Evolutionary conservation across 192 early-diverging fungal species (phyloP).

Genomic region (Pecoramyces ruminantium): DNA sequence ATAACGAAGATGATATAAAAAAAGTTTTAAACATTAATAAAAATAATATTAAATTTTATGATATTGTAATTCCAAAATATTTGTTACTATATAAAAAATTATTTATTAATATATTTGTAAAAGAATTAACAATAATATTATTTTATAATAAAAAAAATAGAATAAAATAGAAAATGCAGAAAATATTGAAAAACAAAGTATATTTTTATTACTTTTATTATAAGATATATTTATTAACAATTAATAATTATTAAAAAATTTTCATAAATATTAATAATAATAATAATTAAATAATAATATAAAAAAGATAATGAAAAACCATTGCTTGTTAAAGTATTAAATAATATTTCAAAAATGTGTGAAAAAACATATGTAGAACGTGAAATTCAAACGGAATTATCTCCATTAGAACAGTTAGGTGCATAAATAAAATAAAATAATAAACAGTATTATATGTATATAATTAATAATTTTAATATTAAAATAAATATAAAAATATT

Average conservation of each 20-base stretch:
- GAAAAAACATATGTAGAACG: background rate
- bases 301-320: background rate
- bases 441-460: no score
- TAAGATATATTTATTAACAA: no score
- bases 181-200: background rate
- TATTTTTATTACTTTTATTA: background rate
- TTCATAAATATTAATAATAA: background rate
- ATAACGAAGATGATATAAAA: background rate
- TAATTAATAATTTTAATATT: no score
- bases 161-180: background rate
- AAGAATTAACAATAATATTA: no score
- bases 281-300: background rate
- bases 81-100: no score
- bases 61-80: background rate
- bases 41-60: background rate
- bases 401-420: background rate
- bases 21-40: background rate
- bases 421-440: no score
- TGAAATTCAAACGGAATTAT: background rate
- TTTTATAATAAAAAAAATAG: background rate
- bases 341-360: background rate
- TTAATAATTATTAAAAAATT: no score
- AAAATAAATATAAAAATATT: background rate
- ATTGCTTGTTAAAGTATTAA: background rate
- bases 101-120: no score